Percentiles rank a stretch among this genome's conserved stretches.
Evolutionary conservation across 768 basidiomycete genomes (phyloP).

Genomic region (Coprinellus micaceus): DNA sequence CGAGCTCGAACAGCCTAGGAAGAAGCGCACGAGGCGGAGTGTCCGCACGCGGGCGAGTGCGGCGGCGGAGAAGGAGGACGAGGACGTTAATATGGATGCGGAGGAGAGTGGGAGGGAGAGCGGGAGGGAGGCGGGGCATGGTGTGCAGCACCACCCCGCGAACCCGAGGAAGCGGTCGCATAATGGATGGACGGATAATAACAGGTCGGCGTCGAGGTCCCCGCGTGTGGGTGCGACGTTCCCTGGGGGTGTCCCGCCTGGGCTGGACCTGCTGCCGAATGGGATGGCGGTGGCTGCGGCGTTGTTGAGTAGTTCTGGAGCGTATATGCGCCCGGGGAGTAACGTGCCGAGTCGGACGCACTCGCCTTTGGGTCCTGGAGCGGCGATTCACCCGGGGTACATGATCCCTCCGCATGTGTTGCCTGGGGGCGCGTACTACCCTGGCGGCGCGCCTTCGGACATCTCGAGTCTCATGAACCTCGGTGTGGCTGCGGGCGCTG

Average conservation of each 20-base stretch:
- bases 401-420: slow-evolving; percentile 16
- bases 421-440: slow-evolving; percentile 36
- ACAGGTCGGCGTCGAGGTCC: slow-evolving; percentile 32
- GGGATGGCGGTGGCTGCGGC: slow-evolving; percentile 24
- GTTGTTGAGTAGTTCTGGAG: slow-evolving; percentile 41
- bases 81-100: slow-evolving; percentile 44
- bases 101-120: slow-evolving; percentile 26
- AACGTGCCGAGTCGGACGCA: slow-evolving; percentile 70
- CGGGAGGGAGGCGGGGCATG: slow-evolving; percentile 7
- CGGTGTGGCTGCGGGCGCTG: slow-evolving; percentile 34
- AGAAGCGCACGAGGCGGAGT: slow-evolving; percentile 51
- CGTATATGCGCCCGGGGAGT: slow-evolving; percentile 63
- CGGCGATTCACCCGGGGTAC: slow-evolving; percentile 12
- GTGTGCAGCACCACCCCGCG: not conserved
- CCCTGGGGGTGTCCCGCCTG: slow-evolving; percentile 17
- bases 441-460: slow-evolving; percentile 36
- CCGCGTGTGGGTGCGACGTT: slow-evolving; percentile 13
- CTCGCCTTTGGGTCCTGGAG: slow-evolving; percentile 57
- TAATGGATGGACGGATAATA: slow-evolving; percentile 31
- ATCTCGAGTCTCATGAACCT: slow-evolving; percentile 27
- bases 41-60: slow-evolving; percentile 16
- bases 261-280: slow-evolving; percentile 56
- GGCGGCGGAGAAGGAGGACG: slow-evolving; percentile 32
- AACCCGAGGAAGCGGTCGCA: slow-evolving; percentile 20
- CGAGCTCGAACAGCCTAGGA: slow-evolving; percentile 49